Evolutionary conservation across 1,284 basidiomycete species (phyloP), one percentile per base, ranked within the genome.

Genomic region (Gastroboletus turbinatus): DNA sequence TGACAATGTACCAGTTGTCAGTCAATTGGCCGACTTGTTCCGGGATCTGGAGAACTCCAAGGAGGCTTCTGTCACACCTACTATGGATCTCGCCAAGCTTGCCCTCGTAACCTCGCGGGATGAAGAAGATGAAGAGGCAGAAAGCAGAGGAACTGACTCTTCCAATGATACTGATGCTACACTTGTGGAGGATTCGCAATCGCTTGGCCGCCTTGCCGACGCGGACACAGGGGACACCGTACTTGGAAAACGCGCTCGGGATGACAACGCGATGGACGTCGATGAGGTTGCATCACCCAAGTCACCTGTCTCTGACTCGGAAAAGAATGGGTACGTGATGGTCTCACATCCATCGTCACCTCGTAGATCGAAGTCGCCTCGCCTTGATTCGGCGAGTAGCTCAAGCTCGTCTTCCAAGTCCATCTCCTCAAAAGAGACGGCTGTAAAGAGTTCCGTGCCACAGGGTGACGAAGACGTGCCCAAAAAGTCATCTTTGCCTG

Each of bases 51-150:
- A 93, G 62, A 83, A 83, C 56, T 82, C 81, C 55, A 81, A 86
- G 38, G 73, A 76, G 1, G 70, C 84, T 7, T 82, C 93, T 7
- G 85, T 97, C 25, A 92, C 91, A 0, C 94, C 94, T 0, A 85
- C 87, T 5, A 76, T 93, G 45, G 92, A 96, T 65, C 80, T 97
- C 13, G 94, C 94, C 9, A 95, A 96, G 67, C 82, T 97, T n/a
- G 94, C 94, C 0, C 80, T 97, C 17, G 89, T 96, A 19, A 94
- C 94, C 4, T 90, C 92, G 3, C 85, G 91, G 65, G 92, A 95
- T 60, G 94, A 96, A 70, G 90, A 92, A 67, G 89, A 92, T 58
- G 90, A 92, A 56, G 88, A 90, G 60, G 78, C 74, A n/a, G 85
- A 87, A 59, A 82, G 81, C 63, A 80, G 81, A 54, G 85, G 84